phyloP scores from a whole-genome alignment of 768 basidiomycete species.

The Lactarius vividus region DNA sequence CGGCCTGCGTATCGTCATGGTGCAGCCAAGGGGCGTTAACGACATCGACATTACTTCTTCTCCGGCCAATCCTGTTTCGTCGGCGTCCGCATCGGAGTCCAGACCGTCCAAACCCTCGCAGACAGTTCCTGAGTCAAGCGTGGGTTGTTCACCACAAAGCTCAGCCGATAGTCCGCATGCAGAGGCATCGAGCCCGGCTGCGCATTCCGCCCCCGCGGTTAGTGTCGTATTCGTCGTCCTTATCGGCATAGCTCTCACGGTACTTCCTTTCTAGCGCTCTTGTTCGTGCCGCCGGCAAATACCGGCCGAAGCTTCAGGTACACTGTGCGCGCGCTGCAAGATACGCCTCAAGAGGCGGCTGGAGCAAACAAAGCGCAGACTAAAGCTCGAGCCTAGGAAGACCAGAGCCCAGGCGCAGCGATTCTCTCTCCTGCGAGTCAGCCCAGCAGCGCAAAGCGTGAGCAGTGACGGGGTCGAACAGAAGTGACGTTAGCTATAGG shows the following conservation, averaged over 20 bases:
- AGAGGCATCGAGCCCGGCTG: neutral
- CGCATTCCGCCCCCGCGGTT: slow-evolving; percentile 5
- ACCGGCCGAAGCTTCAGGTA: slow-evolving; percentile 30
- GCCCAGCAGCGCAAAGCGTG: neutral
- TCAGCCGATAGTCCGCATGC: neutral
- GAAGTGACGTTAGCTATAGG: neutral
- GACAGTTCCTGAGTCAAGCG: slow-evolving; percentile 1
- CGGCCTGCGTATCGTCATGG: slow-evolving; percentile 17
- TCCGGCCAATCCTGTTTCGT: neutral
- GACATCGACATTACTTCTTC: slow-evolving; percentile 2
- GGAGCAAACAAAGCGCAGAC: slow-evolving; percentile 43
- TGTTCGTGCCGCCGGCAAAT: slow-evolving; percentile 42
- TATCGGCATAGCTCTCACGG: neutral
- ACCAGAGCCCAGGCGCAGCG: slow-evolving; percentile 3
- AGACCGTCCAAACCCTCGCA: neutral
- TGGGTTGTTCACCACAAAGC: neutral
- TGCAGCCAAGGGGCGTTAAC: slow-evolving; percentile 15
- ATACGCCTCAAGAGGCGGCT: slow-evolving; percentile 45
- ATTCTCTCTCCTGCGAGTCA: neutral
- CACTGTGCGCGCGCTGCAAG: slow-evolving; percentile 46
- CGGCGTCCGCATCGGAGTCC: neutral
- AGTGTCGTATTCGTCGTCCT: neutral
- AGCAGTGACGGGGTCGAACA: neutral
- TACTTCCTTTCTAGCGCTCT: slow-evolving; percentile 19
- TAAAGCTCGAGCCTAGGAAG: slow-evolving; percentile 42